These are phyloP conservation scores for Begonia peltatifolia DNA, from an alignment of 306 rosid species.

Conservation along the genomic window DNA sequence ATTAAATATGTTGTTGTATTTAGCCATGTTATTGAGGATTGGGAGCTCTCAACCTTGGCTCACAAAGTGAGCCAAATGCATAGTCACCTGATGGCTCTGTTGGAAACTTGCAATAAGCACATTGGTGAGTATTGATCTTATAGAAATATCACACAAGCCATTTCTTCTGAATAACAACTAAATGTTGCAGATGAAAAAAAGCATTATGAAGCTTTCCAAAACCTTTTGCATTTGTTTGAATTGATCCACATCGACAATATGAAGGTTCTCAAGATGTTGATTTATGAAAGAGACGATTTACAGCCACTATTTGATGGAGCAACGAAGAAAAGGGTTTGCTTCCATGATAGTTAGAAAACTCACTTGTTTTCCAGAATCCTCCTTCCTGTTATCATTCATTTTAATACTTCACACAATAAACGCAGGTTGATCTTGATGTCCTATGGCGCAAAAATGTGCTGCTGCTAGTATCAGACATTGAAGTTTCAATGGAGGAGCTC, in stretches of 20 bases:
- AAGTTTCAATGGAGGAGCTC: conserved; percentile 33
- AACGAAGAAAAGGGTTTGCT: conserved; percentile 34
- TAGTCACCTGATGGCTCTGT: conserved; percentile 31
- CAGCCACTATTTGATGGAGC: conserved; percentile 39
- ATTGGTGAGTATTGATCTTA: conserved; percentile 10
- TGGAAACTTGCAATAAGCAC: conserved; percentile 22
- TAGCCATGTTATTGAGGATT: conserved; percentile 37
- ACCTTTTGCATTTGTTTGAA: conserved; percentile 20
- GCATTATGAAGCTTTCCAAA: conserved; percentile 32
- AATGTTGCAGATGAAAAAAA: conserved; percentile 23
- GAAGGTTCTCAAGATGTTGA: conserved; percentile 39
- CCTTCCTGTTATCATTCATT: not conserved
- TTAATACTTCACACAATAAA: not conserved
- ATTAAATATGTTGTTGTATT: conserved; percentile 1
- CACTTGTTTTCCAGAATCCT: not conserved
- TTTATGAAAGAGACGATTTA: conserved; percentile 31
- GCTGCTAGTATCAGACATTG: conserved; percentile 37
- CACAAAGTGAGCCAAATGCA: conserved; percentile 39
- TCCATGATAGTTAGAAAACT: not conserved
- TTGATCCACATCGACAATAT: conserved; percentile 36
- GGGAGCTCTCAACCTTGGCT: conserved; percentile 64
- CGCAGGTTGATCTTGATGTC: conserved; percentile 44
- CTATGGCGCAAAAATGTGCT: conserved; percentile 48
- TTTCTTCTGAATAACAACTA: not conserved
- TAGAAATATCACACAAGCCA: not conserved